phyloP scores from a whole-genome alignment of 129 eudicot genomes.

The Pittosporum tobira region DNA sequence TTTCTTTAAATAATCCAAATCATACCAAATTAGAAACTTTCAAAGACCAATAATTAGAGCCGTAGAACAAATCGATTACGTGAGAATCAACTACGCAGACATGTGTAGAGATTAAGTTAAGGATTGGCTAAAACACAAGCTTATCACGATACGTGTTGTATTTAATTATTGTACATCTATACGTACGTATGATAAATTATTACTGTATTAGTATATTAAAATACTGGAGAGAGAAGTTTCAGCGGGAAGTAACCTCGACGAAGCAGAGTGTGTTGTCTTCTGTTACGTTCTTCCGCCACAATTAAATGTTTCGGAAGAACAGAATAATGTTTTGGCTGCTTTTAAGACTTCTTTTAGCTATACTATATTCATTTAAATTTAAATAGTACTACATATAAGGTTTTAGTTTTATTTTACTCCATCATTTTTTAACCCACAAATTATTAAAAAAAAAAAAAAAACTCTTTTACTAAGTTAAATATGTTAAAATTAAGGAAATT shows the following conservation, averaged over 20 bases:
- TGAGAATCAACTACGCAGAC: constrained; percentile 22
- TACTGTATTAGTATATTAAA: constrained; percentile 6
- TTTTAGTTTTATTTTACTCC: too few species aligned
- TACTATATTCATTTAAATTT: too few species aligned
- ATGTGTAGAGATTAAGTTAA: constrained; percentile 25
- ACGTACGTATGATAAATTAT: constrained; percentile 9
- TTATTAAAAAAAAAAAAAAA: too few species aligned
- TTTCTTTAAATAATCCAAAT: constrained; percentile 18
- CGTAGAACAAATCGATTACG: constrained; percentile 23
- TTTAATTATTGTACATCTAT: constrained; percentile 9
- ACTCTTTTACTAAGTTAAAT: too few species aligned
- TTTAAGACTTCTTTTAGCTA: too few species aligned
- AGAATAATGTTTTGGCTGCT: too few species aligned
- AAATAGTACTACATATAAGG: too few species aligned
- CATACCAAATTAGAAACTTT: constrained; percentile 6
- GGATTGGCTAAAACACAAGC: constrained; percentile 27
- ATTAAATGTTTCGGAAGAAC: too few species aligned
- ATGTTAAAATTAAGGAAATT: too few species aligned
- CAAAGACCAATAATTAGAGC: constrained; percentile 7
- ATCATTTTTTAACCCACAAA: too few species aligned
- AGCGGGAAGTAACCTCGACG: constrained; percentile 4
- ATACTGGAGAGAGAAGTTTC: constrained; percentile 14
- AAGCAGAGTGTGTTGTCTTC: not conserved
- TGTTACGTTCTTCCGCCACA: too few species aligned
- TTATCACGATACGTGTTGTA: constrained; percentile 28